Percentiles rank a stretch among this genome's conserved stretches.
Conservation (phyloP, 164 flowering plant species). For the Santalum album region DNA sequence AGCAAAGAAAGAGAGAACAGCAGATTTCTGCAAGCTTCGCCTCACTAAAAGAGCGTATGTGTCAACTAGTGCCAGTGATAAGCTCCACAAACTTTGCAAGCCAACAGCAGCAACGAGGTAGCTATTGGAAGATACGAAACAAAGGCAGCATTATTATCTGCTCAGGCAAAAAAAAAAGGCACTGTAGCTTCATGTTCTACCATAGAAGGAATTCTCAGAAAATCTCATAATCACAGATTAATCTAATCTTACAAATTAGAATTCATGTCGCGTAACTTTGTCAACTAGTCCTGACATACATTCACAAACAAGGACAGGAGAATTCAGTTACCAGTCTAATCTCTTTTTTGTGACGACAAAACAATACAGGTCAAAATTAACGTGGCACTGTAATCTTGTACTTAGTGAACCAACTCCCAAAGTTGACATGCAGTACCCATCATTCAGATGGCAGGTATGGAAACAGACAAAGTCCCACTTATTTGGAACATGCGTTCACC, state of each 20-base stretch:
- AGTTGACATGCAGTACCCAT: too few relatives aligned
- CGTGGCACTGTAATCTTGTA: too few relatives aligned
- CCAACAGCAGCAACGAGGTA: slow-evolving; percentile 67
- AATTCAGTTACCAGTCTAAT: too few relatives aligned
- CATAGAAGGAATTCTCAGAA: neutral
- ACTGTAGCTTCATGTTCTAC: neutral
- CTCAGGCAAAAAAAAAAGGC: neutral
- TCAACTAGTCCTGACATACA: too few relatives aligned
- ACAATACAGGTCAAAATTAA: too few relatives aligned
- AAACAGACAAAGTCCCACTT: too few relatives aligned
- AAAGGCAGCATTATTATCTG: neutral
- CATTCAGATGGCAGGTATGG: too few relatives aligned
- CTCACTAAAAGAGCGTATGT: slow-evolving; percentile 57
- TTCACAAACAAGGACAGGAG: neutral
- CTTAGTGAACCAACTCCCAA: too few relatives aligned
- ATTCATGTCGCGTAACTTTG: too few relatives aligned
- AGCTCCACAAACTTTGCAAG: slow-evolving; percentile 74
- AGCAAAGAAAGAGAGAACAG: slow-evolving; percentile 38
- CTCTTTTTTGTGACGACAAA: too few relatives aligned
- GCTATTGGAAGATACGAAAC: slow-evolving; percentile 23
- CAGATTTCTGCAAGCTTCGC: slow-evolving; percentile 50
- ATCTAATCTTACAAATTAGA: too few relatives aligned
- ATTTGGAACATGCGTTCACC: too few relatives aligned
- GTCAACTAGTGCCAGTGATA: slow-evolving; percentile 55
- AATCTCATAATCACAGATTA: neutral